Evolutionary conservation across 345 rosid genomes (phyloP).

Genomic region (Linum tenue): DNA sequence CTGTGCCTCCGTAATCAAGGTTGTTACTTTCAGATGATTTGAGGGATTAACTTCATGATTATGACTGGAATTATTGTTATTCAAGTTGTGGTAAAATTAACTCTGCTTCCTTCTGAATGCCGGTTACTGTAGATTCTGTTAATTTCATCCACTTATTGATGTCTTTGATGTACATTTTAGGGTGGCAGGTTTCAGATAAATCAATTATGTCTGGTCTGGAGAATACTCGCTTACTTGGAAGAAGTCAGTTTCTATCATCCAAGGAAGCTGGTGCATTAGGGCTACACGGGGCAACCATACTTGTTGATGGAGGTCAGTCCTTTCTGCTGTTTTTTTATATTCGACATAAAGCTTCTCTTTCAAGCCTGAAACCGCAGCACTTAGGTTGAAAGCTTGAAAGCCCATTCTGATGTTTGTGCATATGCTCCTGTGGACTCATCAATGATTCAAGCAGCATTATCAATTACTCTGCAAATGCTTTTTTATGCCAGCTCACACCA

Average conservation of each 20-base stretch:
- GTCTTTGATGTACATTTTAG: slow-evolving; percentile 26
- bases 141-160: not conserved
- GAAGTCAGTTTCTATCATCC: slow-evolving; percentile 65
- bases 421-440: too few species aligned
- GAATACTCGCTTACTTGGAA: slow-evolving; percentile 62
- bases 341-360: too few species aligned
- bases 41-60: not conserved
- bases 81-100: too few species aligned
- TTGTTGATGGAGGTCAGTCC: slow-evolving; percentile 77
- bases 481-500: slow-evolving; percentile 63
- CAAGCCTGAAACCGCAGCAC: too few species aligned
- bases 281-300: slow-evolving; percentile 51
- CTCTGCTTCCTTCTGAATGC: not conserved
- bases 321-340: not conserved
- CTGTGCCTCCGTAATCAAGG: slow-evolving; percentile 73
- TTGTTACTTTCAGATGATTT: slow-evolving; percentile 7
- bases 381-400: too few species aligned
- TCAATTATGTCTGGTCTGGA: slow-evolving; percentile 69
- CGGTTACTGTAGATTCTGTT: not conserved
- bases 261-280: slow-evolving; percentile 54
- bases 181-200: slow-evolving; percentile 57
- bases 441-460: not conserved
- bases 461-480: not conserved
- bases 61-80: not conserved
- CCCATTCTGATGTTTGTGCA: too few species aligned